phyloP scores from a whole-genome alignment of 2,329 filamentous ascomycete genomes.

The Ophiostoma sp. region DNA sequence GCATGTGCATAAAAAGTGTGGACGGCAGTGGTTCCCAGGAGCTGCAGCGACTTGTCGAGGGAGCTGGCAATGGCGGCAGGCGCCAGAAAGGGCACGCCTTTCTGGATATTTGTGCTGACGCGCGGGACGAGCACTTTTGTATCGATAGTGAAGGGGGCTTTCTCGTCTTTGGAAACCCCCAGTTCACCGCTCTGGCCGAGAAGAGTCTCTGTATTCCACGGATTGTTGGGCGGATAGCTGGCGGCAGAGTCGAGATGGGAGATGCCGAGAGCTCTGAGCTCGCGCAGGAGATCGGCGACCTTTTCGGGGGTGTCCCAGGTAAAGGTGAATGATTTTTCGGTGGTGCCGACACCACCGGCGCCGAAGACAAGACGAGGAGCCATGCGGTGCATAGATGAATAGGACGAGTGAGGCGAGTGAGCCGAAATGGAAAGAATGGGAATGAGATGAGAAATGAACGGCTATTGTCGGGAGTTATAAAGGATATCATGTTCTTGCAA shows the following conservation, averaged over 20 bases:
- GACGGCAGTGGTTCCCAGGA: constrained; percentile 19
- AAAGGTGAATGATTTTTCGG: constrained; percentile 25
- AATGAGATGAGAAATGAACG: not conserved
- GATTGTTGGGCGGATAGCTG: constrained; percentile 27
- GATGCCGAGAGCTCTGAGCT: constrained; percentile 25
- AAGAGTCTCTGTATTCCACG: constrained; percentile 27
- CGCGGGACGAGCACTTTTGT: constrained; percentile 23
- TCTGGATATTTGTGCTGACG: not conserved
- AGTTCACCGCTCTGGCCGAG: constrained; percentile 25
- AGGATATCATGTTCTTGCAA: not conserved
- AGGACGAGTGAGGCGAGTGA: not conserved
- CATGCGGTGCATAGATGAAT: not conserved
- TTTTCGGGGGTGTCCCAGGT: constrained; percentile 29
- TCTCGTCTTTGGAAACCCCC: not conserved
- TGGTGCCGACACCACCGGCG: constrained; percentile 28
- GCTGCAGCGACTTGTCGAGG: constrained; percentile 21
- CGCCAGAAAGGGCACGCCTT: constrained; percentile 14
- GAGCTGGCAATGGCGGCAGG: constrained; percentile 19
- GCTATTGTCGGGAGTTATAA: not conserved
- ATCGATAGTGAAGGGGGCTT: constrained; percentile 25
- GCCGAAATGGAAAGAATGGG: too few species aligned
- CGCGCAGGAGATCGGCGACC: constrained; percentile 24
- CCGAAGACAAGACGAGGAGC: constrained; percentile 27
- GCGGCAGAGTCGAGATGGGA: constrained; percentile 29
- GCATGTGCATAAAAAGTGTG: constrained; percentile 29